Evolutionary conservation across 345 rosid genomes (phyloP), one percentile per base, ranked within the genome.

Genomic region (Populus pruinosa): DNA sequence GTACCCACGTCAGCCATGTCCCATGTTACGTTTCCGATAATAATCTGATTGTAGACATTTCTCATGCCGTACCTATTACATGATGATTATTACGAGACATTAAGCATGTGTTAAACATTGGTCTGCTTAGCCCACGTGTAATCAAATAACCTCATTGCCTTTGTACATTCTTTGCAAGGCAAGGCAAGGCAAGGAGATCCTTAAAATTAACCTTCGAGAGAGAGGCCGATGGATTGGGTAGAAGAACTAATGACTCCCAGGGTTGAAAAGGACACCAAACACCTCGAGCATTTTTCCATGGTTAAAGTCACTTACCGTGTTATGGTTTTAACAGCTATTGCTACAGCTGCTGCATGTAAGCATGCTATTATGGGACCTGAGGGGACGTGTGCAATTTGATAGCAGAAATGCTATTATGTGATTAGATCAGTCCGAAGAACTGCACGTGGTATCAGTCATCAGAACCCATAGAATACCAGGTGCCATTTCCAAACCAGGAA

Each of bases 61-160:
- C 12, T 59, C 29, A n/a, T n/a, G 14, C 63, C 13, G 27, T n/a
- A 14, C 11, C 29, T 9, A 23, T 59, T n/a, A 59, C 12, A 59
- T 9, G 63, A 59, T 12, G 12, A 10, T n/a, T 9, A 41, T n/a
- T 9, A 27, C 38, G 8, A 20, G 14, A 69, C 53, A 39, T 69
- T 5, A 56, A 18, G 55, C 76, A 71, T 36, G 76, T 71, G 50
- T 64, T 71, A 78, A 78, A 71, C 76, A 36, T 78, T 64, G 7
- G 70, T 69, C 18, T 59, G 61, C 62, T 44, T 39, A 18, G 12
- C 27, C 18, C 21, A 39, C n/a, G 35, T 47, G 44, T 47, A 44
- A 25, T 17, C 39, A 50, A 33, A 8, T 20, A 21, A 29, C 39
- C 6, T 12, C 31, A 61, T 41, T 10, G 47, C 47, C 47, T 41